phyloP scores from a whole-genome alignment of 768 basidiomycete species.

The Phylloporus sp. region DNA sequence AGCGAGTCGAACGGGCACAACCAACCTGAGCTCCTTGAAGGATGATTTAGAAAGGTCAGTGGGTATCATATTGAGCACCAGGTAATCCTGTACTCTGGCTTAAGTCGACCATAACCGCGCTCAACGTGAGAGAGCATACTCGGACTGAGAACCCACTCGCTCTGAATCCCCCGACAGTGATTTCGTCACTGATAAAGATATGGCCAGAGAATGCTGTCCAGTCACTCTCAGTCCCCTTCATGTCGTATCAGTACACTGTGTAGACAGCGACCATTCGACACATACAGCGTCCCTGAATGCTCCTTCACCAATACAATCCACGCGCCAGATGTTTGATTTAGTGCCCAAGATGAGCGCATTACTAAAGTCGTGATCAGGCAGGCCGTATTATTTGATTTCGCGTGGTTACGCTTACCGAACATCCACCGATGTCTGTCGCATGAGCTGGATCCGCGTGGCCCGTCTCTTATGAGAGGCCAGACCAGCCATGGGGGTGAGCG shows the following conservation, averaged over 20 bases:
- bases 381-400: neutral
- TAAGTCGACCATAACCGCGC: neutral
- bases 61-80: conserved; percentile 59
- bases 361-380: conserved; percentile 28
- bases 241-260: conserved; percentile 3
- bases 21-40: conserved; percentile 57
- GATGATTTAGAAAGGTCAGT: conserved; percentile 50
- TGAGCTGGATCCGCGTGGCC: conserved; percentile 53
- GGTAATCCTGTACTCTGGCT: conserved; percentile 50
- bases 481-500: conserved; percentile 47
- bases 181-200: conserved; percentile 44
- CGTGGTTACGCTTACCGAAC: conserved; percentile 37
- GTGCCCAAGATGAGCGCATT: conserved; percentile 45
- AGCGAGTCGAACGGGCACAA: conserved; percentile 60
- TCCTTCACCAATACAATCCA: conserved; percentile 63
- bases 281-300: conserved; percentile 54
- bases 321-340: conserved; percentile 71
- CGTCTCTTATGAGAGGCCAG: conserved; percentile 27
- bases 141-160: conserved; percentile 62
- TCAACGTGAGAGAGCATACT: conserved; percentile 35
- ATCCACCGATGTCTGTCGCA: conserved; percentile 68
- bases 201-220: conserved; percentile 64
- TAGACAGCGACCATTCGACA: conserved; percentile 3
- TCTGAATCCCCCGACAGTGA: conserved; percentile 60
- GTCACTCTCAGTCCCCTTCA: conserved; percentile 59